Percentiles rank a stretch among this genome's conserved stretches.
These are phyloP conservation scores for Nannochloropsis salina DNA, from an alignment of 108 stramenopile genomes.

Conservation along the genomic window DNA sequence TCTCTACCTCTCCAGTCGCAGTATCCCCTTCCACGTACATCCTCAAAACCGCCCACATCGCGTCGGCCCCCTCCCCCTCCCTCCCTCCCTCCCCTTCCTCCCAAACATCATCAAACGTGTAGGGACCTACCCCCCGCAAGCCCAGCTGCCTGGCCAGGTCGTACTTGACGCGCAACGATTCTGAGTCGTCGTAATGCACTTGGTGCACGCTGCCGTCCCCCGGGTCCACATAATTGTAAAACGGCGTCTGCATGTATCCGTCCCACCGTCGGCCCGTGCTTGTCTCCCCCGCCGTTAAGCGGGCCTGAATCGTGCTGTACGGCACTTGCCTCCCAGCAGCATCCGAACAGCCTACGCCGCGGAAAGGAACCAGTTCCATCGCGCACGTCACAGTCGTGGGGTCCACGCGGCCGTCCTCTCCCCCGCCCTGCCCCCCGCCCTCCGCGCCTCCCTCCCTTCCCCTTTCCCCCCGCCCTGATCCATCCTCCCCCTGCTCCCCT, in stretches of 20 bases:
- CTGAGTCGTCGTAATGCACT: neutral
- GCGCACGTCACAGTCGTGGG: slow-evolving; percentile 40
- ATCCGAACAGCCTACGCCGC: slow-evolving; percentile 59
- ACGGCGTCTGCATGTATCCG: neutral
- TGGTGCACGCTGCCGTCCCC: slow-evolving; percentile 2
- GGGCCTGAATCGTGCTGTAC: neutral
- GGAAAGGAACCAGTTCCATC: slow-evolving; percentile 53
- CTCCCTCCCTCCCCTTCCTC: neutral
- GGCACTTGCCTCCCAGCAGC: slow-evolving; percentile 47
- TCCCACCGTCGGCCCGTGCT: neutral
- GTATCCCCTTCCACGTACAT: neutral
- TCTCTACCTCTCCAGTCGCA: neutral
- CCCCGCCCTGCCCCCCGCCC: neutral
- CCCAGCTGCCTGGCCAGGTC: neutral
- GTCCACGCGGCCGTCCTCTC: neutral
- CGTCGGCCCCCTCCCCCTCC: neutral
- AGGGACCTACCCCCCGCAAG: slow-evolving; percentile 7
- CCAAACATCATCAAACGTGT: neutral
- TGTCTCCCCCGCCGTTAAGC: neutral
- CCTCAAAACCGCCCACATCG: neutral
- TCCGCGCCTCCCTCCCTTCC: neutral
- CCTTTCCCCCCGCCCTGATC: neutral
- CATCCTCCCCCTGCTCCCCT: neutral
- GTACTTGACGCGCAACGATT: neutral
- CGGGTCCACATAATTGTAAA: neutral